These are phyloP conservation scores for Yamadazyma spencermartinsiae DNA, from an alignment of 1,139 yeast species.

Conservation along the genomic window DNA sequence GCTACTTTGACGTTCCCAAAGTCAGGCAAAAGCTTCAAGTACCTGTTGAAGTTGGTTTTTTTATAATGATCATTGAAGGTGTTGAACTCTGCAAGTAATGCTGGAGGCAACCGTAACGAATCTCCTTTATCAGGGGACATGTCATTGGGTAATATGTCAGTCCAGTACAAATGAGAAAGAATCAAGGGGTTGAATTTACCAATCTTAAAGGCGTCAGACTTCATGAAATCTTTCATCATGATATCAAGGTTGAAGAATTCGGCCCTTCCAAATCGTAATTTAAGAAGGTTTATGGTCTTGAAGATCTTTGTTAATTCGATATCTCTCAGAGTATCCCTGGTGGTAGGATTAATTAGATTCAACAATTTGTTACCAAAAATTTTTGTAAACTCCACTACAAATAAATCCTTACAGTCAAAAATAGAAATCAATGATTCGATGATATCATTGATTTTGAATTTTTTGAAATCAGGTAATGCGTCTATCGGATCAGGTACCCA, in stretches of 20 bases:
- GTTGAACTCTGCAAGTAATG: slow-evolving; percentile 37
- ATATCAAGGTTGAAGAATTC: slow-evolving; percentile 74
- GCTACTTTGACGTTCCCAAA: slow-evolving; percentile 65
- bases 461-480: slow-evolving; percentile 82
- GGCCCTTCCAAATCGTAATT: slow-evolving; percentile 63
- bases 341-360: slow-evolving; percentile 24
- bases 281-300: slow-evolving; percentile 52
- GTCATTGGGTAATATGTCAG: slow-evolving; percentile 32
- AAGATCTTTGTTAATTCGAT: slow-evolving; percentile 35
- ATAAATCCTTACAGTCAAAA: slow-evolving; percentile 74
- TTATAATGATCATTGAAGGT: slow-evolving; percentile 45
- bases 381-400: slow-evolving; percentile 68
- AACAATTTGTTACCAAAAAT: slow-evolving; percentile 66
- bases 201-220: slow-evolving; percentile 32
- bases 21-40: slow-evolving; percentile 56
- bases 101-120: slow-evolving; percentile 46
- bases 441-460: slow-evolving; percentile 62
- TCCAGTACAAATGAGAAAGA: slow-evolving; percentile 55
- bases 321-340: slow-evolving; percentile 30
- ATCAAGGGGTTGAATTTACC: slow-evolving; percentile 35
- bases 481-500: slow-evolving; percentile 96
- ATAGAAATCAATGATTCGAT: slow-evolving; percentile 73
- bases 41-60: slow-evolving; percentile 54
- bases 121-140: not conserved
- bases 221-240: slow-evolving; percentile 77